Base-by-base conservation (phyloP, 306 rosid genomes). In the Cucurbita ficifolia region DNA sequence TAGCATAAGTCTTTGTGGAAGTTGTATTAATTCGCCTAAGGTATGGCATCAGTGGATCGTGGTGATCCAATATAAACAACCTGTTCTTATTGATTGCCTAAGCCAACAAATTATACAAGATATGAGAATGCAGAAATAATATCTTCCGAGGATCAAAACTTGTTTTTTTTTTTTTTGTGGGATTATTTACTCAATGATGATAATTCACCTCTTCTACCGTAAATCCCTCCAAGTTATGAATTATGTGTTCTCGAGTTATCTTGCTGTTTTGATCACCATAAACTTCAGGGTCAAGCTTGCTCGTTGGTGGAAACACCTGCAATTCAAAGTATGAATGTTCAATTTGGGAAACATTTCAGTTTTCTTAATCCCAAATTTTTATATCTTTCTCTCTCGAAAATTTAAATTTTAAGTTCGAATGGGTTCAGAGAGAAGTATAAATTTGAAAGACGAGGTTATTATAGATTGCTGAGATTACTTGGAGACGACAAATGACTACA, bases 271-370 rank as follows among this genome's bases (percentile, higher is more conserved):
- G 72, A 65, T 65, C 72, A 21, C 72, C 97, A 59, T 81, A 92
- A 72, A 68, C 51, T 11, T 77, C 58, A 12, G 46, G 74, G 73
- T 87, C 90, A 68, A 92, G 79, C 69, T 86, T 83, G 87, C 97
- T 92, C 71, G 17, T 49, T 16, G 90, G 90, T 3, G 96, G 97
- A 74, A 89, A 92, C 62, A 76, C 85, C 97, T 91, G 76, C 38
- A 77, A n/a, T 60, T 78, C 10, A 65, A 38, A 52, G 40, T 49
- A 36, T 60, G 10, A 39, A 33, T 72, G 16, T 73, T 21, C 55
- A 24, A 14, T 62, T 6, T 40, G n/a, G 13, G 42, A 9, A 62
- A 49, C 59, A 10, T 57, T 49, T 57, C 17, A 21, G n/a, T 57
- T 57, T 22, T 38, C 17, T 22, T 57, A 5, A 22, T 55, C 61